Evolutionary conservation across 345 rosid species (phyloP), one percentile per base, ranked within the genome.

Genomic region (Citrus hindsii): DNA sequence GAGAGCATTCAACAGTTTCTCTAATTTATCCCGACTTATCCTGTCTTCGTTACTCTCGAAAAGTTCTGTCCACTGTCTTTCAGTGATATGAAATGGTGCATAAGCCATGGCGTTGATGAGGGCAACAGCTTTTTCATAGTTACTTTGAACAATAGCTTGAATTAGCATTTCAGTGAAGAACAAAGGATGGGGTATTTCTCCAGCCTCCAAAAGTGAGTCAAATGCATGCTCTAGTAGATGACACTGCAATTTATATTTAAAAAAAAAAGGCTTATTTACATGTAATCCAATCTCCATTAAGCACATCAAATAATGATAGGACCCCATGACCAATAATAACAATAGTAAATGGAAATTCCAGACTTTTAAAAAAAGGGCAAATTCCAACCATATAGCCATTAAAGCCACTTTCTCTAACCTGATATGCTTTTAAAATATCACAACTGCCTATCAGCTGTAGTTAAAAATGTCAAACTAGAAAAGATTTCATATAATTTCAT

Each of bases 171-270:
- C 96, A 30, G 85, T 83, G 82, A 95, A 95, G 61, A 91, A 62
- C 38, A 80, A 67, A 12, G 84, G 86, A 74, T 85, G 79, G 75
- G 98, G 98, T 69, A 95, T 87, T 83, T 93, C 99, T 81, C 98
- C 97, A 60, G 88, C 89, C 82, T 91, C 99, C 84, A 95, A 78
- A 74, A 89, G 79, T 24, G 85, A 78, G 73, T 95, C 93, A 56
- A 95, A 93, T 8, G 97, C 98, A 70, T 93, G 98, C 78, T 95
- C 97, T 66, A 95, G 85, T 69, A 95, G 89, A 88, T 86, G 73
- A 82, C 90, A 81, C 99, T 93, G 86, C 82, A 86, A 46, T 46
- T 3, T 46, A 46, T 12, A 46, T 46, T 60, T 5, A 63, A 62
- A 73, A 71, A 83, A 74, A 82, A 72, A 37, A 59, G 58, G 64